Evolutionary conservation across 73 alveolate species (phyloP), one percentile per base, ranked within the genome.

Genomic region (Paraurostyla sp.): DNA sequence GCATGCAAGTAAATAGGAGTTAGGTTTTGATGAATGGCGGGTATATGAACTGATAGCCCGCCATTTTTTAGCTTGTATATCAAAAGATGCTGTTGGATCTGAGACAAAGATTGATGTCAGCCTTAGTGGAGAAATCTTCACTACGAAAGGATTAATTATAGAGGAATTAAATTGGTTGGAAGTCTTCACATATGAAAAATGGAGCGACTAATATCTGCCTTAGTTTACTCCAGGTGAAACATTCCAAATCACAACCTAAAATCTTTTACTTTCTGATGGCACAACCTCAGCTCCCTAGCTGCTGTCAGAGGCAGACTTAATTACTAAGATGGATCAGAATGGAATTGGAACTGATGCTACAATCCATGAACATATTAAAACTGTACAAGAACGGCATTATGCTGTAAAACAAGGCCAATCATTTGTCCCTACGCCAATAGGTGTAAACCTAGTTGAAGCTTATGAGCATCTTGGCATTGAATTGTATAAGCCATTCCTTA

Each of bases 271-370:
- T 93, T 71, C 83, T 46, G 96, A 93, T 62, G 99, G 99, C 0
- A 87, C 83, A 36, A 99, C 99, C 0, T 84, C 88, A 48, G 98
- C 99, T 15, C 99, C 99, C 4, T 92, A 88, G n/a, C 97, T 96
- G 42, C 91, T 99, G 62, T 97, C 98, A 59, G 99, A 99, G 91
- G 92, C 99, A 29, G 99, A 98, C 82, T 88, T 99, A 42, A 99
- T 99, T 57, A 85, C 97, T 15, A 52, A 91, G 84, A 99, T 99
- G 99, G 99, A 99, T 93, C 92, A 97, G 80, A 94, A 98, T 75
- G 99, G 99, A 36, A 98, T 99, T 35, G 99, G 99, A 22, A 99
- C 99, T 22, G 99, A 99, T 93, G 99, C 99, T 16, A 99, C 99
- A 0, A 99, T 99, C 84, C 99, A 99, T 88, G 99, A 99, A 73